phyloP scores from a whole-genome alignment of 176 grass and related monocot species.

The Carex cristatella region DNA sequence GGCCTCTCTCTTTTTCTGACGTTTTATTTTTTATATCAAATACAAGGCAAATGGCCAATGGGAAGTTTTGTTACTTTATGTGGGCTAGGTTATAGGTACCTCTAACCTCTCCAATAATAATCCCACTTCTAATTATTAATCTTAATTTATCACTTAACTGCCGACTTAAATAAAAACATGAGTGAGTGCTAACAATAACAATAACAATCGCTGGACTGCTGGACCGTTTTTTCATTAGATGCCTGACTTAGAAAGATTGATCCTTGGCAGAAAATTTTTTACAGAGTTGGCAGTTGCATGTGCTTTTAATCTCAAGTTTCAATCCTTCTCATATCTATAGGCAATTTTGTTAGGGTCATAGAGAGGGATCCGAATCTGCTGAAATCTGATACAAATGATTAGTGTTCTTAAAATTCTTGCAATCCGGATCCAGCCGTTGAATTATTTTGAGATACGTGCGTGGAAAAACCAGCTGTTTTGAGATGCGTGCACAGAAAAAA shows the following conservation, averaged over 20 bases:
- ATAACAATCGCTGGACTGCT: background rate
- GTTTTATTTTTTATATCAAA: background rate
- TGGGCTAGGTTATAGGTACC: background rate
- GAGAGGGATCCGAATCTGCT: too few relatives aligned
- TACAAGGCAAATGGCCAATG: too few relatives aligned
- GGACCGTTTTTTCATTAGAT: background rate
- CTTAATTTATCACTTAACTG: background rate
- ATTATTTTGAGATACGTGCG: too few relatives aligned
- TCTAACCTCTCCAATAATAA: background rate
- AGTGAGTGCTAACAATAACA: background rate
- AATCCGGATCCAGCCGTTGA: too few relatives aligned
- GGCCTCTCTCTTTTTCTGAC: background rate
- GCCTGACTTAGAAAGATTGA: background rate
- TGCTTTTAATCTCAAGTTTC: background rate
- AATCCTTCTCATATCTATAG: background rate
- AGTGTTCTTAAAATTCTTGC: too few relatives aligned
- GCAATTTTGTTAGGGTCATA: background rate
- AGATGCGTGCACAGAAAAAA: too few relatives aligned
- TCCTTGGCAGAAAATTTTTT: background rate
- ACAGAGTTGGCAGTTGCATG: background rate
- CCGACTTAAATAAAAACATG: background rate
- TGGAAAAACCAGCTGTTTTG: too few relatives aligned
- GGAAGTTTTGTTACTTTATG: background rate
- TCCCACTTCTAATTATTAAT: background rate
- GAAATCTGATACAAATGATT: too few relatives aligned